Evolutionary conservation across 208 protist genomes (phyloP).

Genomic region (Acanthamoeba triangularis): DNA sequence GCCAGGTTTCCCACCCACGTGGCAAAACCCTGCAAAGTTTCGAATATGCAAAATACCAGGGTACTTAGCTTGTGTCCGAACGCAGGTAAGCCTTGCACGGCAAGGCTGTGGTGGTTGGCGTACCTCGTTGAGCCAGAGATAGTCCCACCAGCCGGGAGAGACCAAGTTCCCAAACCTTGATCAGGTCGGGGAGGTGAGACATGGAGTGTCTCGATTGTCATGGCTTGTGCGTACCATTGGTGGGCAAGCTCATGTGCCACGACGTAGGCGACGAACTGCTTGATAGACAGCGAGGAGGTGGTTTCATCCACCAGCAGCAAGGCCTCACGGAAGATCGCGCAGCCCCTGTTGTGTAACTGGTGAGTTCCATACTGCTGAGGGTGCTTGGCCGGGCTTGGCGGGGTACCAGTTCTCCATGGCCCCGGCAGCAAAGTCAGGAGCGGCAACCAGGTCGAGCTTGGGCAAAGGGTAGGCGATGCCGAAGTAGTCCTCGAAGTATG

Average conservation of each 20-base stretch:
- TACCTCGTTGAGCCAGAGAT: slow-evolving; percentile 93
- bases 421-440: slow-evolving; percentile 93
- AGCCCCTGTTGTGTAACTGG: slow-evolving; percentile 81
- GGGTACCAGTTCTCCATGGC: slow-evolving; percentile 98
- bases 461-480: slow-evolving; percentile 92
- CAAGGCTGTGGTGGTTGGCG: too few species aligned
- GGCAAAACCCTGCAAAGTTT: slow-evolving; percentile 95
- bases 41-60: not conserved
- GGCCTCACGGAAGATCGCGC: slow-evolving; percentile 96
- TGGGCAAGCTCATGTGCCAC: slow-evolving; percentile 92
- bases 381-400: not conserved
- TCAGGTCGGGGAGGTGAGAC: too few species aligned
- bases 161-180: slow-evolving; percentile 97
- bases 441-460: slow-evolving; percentile 97
- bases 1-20: slow-evolving; percentile 81
- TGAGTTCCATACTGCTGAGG: too few species aligned
- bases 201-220: too few species aligned
- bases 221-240: slow-evolving; percentile 92
- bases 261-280: slow-evolving; percentile 80
- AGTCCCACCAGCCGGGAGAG: slow-evolving; percentile 98
- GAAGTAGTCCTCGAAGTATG: slow-evolving; percentile 77
- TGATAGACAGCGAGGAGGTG: slow-evolving; percentile 85
- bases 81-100: too few species aligned
- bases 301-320: slow-evolving; percentile 87
- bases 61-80: too few species aligned